These are phyloP conservation scores for Geosmithia putterillii DNA, from an alignment of 2,329 filamentous ascomycete species.

Conservation along the genomic window DNA sequence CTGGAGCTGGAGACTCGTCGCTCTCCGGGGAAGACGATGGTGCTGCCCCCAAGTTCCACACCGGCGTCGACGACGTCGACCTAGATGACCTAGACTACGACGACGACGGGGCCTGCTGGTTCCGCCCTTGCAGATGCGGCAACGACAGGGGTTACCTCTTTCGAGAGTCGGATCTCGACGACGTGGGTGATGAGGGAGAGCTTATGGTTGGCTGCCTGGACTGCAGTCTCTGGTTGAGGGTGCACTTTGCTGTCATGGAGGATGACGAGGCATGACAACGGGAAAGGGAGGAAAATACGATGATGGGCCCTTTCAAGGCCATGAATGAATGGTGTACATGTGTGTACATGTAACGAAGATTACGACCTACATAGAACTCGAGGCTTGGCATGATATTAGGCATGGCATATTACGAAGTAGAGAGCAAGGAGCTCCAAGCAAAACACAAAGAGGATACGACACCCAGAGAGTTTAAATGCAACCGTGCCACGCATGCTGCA, in stretches of 20 bases:
- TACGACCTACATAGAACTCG: too few relatives aligned
- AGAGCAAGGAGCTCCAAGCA: too few relatives aligned
- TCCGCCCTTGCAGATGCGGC: conserved; percentile 49
- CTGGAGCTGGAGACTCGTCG: neutral
- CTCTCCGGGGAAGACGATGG: conserved; percentile 1
- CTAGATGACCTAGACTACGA: conserved; percentile 51
- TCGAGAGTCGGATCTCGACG: conserved; percentile 45
- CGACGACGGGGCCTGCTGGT: conserved; percentile 35
- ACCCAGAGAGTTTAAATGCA: too few relatives aligned
- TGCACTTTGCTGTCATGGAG: conserved; percentile 47
- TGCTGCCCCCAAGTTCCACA: conserved; percentile 26
- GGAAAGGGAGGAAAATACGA: neutral
- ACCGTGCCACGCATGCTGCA: too few relatives aligned
- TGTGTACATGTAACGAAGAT: too few relatives aligned
- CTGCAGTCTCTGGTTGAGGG: conserved; percentile 54
- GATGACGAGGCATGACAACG: conserved; percentile 8
- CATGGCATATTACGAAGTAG: too few relatives aligned
- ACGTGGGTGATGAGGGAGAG: conserved; percentile 43
- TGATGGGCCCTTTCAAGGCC: too few relatives aligned
- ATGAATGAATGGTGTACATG: too few relatives aligned
- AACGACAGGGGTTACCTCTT: conserved; percentile 49
- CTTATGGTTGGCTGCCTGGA: conserved; percentile 53
- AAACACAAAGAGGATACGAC: too few relatives aligned
- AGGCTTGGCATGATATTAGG: too few relatives aligned
- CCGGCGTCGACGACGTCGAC: conserved; percentile 51